phyloP scores from a whole-genome alignment of 345 rosid genomes.

The sweet orange (Citrus sinensis) region DVS_A1.0 CM039169.1:1297501-1298000 shows the following conservation, averaged over 20 bases:
- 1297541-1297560: conserved; percentile 42
- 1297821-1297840: neutral
- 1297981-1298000: too few species aligned
- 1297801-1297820: neutral
- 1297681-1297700: conserved; percentile 20
- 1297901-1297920: neutral
- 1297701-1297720: neutral
- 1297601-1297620: conserved; percentile 31
- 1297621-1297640: conserved; percentile 53
- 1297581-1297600: conserved; percentile 61
- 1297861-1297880: neutral
- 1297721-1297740: conserved; percentile 20
- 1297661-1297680: conserved; percentile 86
- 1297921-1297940: neutral
- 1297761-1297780: conserved; percentile 8
- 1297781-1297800: neutral
- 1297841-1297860: neutral
- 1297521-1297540: conserved; percentile 38
- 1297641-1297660: conserved; percentile 79
- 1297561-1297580: conserved; percentile 61
- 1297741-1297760: conserved; percentile 5
- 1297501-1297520: conserved; percentile 47
- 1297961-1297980: too few species aligned
- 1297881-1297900: neutral
- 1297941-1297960: neutral